Evolutionary conservation across 2,329 filamentous ascomycete species (phyloP), one percentile per base, ranked within the genome.

Genomic region (Monilinia polystroma): DNA sequence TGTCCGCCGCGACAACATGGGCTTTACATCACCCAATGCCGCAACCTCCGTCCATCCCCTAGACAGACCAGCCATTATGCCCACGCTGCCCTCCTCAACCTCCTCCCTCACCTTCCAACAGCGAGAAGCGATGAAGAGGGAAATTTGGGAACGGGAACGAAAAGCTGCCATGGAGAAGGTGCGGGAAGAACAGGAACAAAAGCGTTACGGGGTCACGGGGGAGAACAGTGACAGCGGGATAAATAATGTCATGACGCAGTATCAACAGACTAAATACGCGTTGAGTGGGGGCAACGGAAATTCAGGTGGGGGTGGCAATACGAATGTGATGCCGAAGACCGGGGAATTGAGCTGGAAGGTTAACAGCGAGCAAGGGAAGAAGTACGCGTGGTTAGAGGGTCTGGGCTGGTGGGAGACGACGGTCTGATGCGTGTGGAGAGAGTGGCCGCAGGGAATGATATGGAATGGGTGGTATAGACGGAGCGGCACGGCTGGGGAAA

Each of bases 51-150:
- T 52, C 6, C 43, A 54, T 18, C 63, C 63, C 3, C 16, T 6
- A 8, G 63, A 45, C 1, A 56, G 23, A 41, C 43, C 29, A 3
- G 43, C 63, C 5, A 65, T 65, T 11, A 57, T 65, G 45, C 63
- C 63, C 10, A 10, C 63, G 2, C 45, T 65, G 1, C 53, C 53
- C 5, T 12, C 38, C 4, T 26, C 20, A 5, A 58, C 52, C 32
- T 65, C 63, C 8, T 20, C 54, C 10, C 29, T 65, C 6, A 58
- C 80, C 68, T 80, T 82, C 14, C 79, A 83, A 70, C 80, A 83
- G 68, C 77, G 79, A 43, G 82, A 83, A 70, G 79, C 78, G 7
- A 79, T 82, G 78, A 80, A 81, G 68, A 80, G 79, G 69, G 78
- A 81, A 70, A 76, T 77, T 26, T 76, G 80, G 51, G 81, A 84